A percentile compares a stretch with the other conserved stretches of the same genome.
These are phyloP conservation scores for Suillus weaverae DNA, from an alignment of 768 basidiomycete genomes.

Conservation along the genomic window DNA sequence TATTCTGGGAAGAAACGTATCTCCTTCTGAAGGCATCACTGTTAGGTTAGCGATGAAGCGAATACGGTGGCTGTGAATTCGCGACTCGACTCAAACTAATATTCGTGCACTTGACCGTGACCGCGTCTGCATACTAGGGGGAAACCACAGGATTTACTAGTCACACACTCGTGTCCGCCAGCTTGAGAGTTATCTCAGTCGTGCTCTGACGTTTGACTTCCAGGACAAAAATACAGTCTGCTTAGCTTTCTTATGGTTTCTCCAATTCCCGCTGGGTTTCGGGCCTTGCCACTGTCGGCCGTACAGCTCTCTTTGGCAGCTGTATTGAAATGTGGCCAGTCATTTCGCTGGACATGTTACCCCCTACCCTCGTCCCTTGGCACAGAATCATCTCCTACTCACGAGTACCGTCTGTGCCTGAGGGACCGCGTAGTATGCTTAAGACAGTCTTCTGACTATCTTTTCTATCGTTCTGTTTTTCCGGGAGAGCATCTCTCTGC, in stretches of 20 bases:
- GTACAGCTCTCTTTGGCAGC: conserved; percentile 74
- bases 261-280: conserved; percentile 44
- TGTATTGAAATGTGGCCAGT: conserved; percentile 81
- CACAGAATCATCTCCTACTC: conserved; percentile 25
- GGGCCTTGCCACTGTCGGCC: conserved; percentile 57
- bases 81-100: neutral
- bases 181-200: neutral
- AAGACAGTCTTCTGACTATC: conserved; percentile 60
- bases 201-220: neutral
- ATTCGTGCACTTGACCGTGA: neutral
- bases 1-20: conserved; percentile 76
- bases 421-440: conserved; percentile 83
- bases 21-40: conserved; percentile 48
- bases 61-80: conserved; percentile 1
- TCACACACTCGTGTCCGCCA: neutral
- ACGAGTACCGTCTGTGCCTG: conserved; percentile 80
- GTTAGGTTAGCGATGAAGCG: neutral
- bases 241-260: conserved; percentile 6
- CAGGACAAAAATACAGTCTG: neutral
- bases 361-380: conserved; percentile 34
- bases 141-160: neutral
- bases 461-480: conserved; percentile 73
- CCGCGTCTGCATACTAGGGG: neutral
- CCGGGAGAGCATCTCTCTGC: conserved; percentile 42
- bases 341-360: conserved; percentile 76